Evolutionary conservation across 2,329 filamentous ascomycete species (phyloP).

Genomic region (Emydomyces testavorans): DNA sequence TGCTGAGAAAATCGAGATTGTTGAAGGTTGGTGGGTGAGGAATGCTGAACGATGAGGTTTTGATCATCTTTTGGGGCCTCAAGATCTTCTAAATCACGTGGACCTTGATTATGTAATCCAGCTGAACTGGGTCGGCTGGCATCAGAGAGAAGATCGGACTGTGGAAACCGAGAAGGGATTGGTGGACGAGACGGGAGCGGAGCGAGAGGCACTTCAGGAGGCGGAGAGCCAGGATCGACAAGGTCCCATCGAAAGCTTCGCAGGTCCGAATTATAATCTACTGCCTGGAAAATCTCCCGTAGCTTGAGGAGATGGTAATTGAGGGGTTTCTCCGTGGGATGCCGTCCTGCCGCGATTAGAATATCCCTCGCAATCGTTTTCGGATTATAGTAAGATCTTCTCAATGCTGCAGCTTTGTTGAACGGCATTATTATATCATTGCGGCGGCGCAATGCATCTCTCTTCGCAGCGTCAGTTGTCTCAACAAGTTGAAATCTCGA

Average conservation of each 20-base stretch:
- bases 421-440: slow-evolving; percentile 37
- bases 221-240: slow-evolving; percentile 45
- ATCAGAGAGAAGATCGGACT: slow-evolving; percentile 3
- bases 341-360: slow-evolving; percentile 49
- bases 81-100: slow-evolving; percentile 11
- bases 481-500: slow-evolving; percentile 6
- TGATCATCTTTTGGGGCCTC: not conserved
- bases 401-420: slow-evolving; percentile 26
- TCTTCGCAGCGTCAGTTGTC: not conserved
- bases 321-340: slow-evolving; percentile 47
- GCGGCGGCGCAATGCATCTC: slow-evolving; percentile 19
- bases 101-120: slow-evolving; percentile 6
- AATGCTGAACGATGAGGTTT: not conserved
- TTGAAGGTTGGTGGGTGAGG: not conserved
- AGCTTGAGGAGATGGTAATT: slow-evolving; percentile 49
- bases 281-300: slow-evolving; percentile 31
- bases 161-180: slow-evolving; percentile 12
- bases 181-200: slow-evolving; percentile 20
- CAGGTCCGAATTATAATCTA: slow-evolving; percentile 42
- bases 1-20: not conserved
- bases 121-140: not conserved
- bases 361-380: slow-evolving; percentile 54
- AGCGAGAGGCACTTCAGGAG: slow-evolving; percentile 21
- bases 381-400: slow-evolving; percentile 46
- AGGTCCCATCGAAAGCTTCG: slow-evolving; percentile 51